phyloP scores from a whole-genome alignment of 805 yeast species.

The Jamesozyma jinghongensis region DNA sequence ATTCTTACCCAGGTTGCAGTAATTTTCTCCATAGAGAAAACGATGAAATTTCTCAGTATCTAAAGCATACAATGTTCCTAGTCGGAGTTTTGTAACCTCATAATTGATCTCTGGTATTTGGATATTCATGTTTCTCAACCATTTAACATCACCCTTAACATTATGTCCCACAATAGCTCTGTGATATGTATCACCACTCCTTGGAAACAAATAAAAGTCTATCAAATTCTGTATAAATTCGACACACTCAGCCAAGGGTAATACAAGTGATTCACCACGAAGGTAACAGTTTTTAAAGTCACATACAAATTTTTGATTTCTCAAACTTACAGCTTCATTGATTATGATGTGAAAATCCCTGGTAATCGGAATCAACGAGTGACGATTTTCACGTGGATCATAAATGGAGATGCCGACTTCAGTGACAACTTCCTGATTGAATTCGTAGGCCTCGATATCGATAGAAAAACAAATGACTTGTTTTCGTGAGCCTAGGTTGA shows the following conservation, averaged over 20 bases:
- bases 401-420: slow-evolving; percentile 50
- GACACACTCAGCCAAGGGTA: slow-evolving; percentile 32
- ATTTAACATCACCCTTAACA: slow-evolving; percentile 44
- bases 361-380: slow-evolving; percentile 33
- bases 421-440: slow-evolving; percentile 35
- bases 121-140: slow-evolving; percentile 41
- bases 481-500: slow-evolving; percentile 14
- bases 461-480: slow-evolving; percentile 34
- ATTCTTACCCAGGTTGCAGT: slow-evolving; percentile 39
- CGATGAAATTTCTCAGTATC: slow-evolving; percentile 45
- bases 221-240: slow-evolving; percentile 35
- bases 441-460: slow-evolving; percentile 52
- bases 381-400: slow-evolving; percentile 40
- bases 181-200: slow-evolving; percentile 15
- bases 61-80: slow-evolving; percentile 12
- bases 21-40: slow-evolving; percentile 33
- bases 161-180: slow-evolving; percentile 52
- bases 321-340: slow-evolving; percentile 32
- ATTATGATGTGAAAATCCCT: slow-evolving; percentile 37
- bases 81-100: neutral
- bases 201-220: slow-evolving; percentile 33
- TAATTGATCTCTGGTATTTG: slow-evolving; percentile 29
- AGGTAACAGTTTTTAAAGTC: slow-evolving; percentile 43
- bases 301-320: slow-evolving; percentile 47
- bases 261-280: slow-evolving; percentile 38